Conservation (phyloP, 768 basidiomycete genomes). For the Rhodotorula graminis region DNA sequence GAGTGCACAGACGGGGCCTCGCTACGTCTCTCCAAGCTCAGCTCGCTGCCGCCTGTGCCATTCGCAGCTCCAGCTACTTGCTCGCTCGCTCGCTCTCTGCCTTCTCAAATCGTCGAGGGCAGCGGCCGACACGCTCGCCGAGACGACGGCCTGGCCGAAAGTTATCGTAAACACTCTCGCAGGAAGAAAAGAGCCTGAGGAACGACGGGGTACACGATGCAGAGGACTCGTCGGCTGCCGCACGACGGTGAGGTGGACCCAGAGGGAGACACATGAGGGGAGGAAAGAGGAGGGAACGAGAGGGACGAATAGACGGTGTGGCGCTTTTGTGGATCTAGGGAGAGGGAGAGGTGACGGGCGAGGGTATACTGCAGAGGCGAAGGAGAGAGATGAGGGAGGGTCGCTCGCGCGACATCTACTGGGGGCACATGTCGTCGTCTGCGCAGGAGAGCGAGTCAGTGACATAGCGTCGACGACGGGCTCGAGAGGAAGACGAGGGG, state of each 20-base stretch:
- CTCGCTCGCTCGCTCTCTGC: too few relatives aligned
- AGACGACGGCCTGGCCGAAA: too few relatives aligned
- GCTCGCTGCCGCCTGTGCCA: too few relatives aligned
- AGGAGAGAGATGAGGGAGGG: background rate
- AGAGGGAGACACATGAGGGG: background rate
- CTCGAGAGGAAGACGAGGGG: background rate
- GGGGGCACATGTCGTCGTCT: conserved; percentile 31
- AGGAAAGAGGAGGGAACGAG: background rate
- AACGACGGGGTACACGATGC: background rate
- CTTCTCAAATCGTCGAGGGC: too few relatives aligned
- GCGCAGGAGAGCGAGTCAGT: background rate
- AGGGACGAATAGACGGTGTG: background rate
- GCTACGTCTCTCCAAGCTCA: too few relatives aligned
- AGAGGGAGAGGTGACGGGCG: background rate
- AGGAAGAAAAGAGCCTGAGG: too few relatives aligned
- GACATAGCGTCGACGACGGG: too few relatives aligned
- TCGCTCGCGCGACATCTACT: background rate
- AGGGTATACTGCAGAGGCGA: background rate
- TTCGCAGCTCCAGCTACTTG: too few relatives aligned
- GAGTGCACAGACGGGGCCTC: too few relatives aligned
- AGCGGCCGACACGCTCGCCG: too few relatives aligned
- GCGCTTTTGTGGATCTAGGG: background rate
- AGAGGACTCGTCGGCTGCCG: background rate
- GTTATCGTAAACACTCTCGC: too few relatives aligned
- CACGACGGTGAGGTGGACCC: background rate